Conservation (phyloP, 352 stramenopile species). For the Achlya hypogyna region DNA sequence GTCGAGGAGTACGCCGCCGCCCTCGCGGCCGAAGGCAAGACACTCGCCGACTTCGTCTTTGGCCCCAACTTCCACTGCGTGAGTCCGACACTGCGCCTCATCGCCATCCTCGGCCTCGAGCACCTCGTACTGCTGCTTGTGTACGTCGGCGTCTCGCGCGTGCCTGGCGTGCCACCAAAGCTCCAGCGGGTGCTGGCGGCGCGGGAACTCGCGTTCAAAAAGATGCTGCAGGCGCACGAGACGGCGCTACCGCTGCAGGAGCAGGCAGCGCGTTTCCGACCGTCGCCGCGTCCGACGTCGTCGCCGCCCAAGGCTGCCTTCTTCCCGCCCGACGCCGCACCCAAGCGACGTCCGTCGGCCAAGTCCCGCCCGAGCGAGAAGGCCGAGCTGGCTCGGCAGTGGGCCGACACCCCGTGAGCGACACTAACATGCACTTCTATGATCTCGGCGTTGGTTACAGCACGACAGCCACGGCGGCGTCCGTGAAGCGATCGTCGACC, state of each 20-base stretch:
- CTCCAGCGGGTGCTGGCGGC: constrained; percentile 45
- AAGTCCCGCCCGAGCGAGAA: too few species aligned
- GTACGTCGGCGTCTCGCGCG: constrained; percentile 43
- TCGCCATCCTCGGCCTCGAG: constrained; percentile 70
- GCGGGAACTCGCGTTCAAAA: constrained; percentile 58
- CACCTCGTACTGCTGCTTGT: constrained; percentile 45
- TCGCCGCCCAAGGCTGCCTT: too few species aligned
- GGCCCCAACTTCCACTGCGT: constrained; percentile 68
- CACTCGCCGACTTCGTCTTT: constrained; percentile 39
- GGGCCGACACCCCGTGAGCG: background rate
- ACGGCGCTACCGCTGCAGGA: constrained; percentile 23
- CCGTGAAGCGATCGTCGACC: background rate
- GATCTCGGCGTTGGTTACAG: background rate
- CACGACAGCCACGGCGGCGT: background rate
- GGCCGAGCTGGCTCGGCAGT: background rate
- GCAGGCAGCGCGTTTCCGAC: background rate
- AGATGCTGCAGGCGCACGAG: constrained; percentile 41
- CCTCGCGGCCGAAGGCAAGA: constrained; percentile 44
- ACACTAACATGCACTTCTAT: background rate
- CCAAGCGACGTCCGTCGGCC: too few species aligned
- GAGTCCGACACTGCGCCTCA: constrained; percentile 56
- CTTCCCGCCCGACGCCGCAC: too few species aligned
- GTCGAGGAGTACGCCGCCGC: constrained; percentile 40
- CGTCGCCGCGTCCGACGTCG: too few species aligned
- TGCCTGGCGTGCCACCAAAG: constrained; percentile 42